Conservation (phyloP, 805 yeast genomes). For the Schwanniomyces vanrijiae region DNA sequence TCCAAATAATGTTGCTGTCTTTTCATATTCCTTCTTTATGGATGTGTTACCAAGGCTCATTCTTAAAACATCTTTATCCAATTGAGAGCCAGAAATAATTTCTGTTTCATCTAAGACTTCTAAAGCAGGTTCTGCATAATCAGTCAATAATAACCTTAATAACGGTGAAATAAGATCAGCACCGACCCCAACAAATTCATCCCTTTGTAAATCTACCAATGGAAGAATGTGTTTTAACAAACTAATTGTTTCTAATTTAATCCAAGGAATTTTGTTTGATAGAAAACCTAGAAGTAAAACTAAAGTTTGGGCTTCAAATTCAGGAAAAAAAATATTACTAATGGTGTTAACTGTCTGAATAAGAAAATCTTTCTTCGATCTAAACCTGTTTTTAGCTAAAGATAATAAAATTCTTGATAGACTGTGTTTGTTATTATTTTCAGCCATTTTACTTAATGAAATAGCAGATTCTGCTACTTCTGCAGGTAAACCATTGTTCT, state of each 20-base stretch:
- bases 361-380: conserved; percentile 88
- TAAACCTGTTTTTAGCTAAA: conserved; percentile 71
- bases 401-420: conserved; percentile 75
- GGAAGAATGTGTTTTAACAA: conserved; percentile 75
- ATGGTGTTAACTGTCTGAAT: conserved; percentile 76
- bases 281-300: conserved; percentile 76
- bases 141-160: conserved; percentile 74
- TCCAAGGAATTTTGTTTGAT: conserved; percentile 76
- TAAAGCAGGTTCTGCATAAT: conserved; percentile 83
- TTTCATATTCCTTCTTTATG: conserved; percentile 76
- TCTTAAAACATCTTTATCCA: conserved; percentile 88
- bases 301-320: conserved; percentile 69
- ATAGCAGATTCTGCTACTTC: conserved; percentile 48
- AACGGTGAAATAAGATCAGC: conserved; percentile 94
- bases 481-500: conserved; percentile 43
- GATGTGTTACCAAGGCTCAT: conserved; percentile 86
- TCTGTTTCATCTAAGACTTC: conserved; percentile 87
- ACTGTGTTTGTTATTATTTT: conserved; percentile 51
- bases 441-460: conserved; percentile 59
- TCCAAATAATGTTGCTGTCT: conserved; percentile 88
- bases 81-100: conserved; percentile 82
- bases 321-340: conserved; percentile 68
- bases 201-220: conserved; percentile 68
- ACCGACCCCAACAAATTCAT: conserved; percentile 85
- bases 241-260: conserved; percentile 76